Evolutionary conservation across 2,329 filamentous ascomycete genomes (phyloP), one percentile per base, ranked within the genome.

Genomic region (Penicillium sp.): DNA sequence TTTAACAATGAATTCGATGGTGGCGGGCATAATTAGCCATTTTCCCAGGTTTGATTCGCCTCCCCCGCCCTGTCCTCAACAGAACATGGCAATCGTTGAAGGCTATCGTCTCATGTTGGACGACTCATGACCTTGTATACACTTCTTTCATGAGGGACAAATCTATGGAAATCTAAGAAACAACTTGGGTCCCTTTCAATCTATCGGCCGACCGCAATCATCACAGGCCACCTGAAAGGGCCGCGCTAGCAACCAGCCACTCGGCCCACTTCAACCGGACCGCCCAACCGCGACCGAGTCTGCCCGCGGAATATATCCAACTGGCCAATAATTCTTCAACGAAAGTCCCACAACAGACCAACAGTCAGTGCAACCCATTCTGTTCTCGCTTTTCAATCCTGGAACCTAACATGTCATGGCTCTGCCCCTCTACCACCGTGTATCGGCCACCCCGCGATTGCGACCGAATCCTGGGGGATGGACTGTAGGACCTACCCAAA

Each of bases 391-490:
- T 51, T 15, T 51, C 17, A 35, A 51, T 24, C n/a, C 49, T n/a
- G n/a, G n/a, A 51, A 42, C 53, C 53, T 37, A 50, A 24, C 35
- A 47, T 54, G 56, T 57, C 51, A 62, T 56, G 49, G 28, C 3
- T 9, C 55, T 49, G 3, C n/a, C 51, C 42, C 33, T 13, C 37
- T 42, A n/a, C 10, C 19, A 22, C 53, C 24, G 24, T 17, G 26
- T n/a, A 6, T 51, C n/a, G 33, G 49, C 35, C 22, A 26, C 63
- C 56, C 62, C 58, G 37, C 66, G 64, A 65, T 62, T 56, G 50
- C 53, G 61, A 59, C 63, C 66, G 60, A 65, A 67, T 63, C 59
- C 66, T 62, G 66, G 66, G 66, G 66, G 66, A 64, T 65, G 13
- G n/a, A 15, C 63, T 61, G 30, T 50, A 8, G 38, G 22, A 68